Percentiles rank a stretch among this genome's conserved stretches.
Evolutionary conservation across 176 grass and related monocot species (phyloP).

Genomic region (Microstegium vimineum): DNA sequence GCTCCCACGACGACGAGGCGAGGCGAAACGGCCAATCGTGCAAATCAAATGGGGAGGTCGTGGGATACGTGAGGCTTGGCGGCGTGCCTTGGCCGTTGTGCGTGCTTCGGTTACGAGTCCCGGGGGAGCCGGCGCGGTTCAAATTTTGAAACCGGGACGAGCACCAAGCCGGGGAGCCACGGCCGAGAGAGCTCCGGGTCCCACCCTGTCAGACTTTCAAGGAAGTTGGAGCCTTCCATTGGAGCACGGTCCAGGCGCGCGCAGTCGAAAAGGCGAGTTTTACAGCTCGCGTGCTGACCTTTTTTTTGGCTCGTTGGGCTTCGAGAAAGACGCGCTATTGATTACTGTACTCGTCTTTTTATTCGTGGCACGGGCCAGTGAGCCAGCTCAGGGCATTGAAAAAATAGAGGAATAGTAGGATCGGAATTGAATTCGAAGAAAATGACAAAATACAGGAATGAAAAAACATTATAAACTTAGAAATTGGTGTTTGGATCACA

Average conservation of each 20-base stretch:
- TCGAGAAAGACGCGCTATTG: conserved; percentile 21
- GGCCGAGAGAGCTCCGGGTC: not conserved
- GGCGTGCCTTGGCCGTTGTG: conserved; percentile 37
- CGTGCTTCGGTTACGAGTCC: conserved; percentile 8
- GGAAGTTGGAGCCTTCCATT: not conserved
- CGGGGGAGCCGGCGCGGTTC: conserved; percentile 22
- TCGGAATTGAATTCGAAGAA: too few relatives aligned
- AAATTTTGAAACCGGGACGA: conserved; percentile 34
- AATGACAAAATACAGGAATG: too few relatives aligned
- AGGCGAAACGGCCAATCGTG: conserved; percentile 7
- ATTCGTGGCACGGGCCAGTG: not conserved
- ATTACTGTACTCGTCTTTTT: not conserved
- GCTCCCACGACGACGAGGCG: not conserved
- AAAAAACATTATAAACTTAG: too few relatives aligned
- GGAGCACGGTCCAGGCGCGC: not conserved
- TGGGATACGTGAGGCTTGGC: too few relatives aligned
- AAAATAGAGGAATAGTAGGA: too few relatives aligned
- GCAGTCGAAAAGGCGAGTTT: conserved; percentile 16
- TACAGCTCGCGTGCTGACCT: conserved; percentile 10
- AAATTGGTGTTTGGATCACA: too few relatives aligned
- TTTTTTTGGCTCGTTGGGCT: conserved; percentile 21
- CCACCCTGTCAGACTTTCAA: not conserved
- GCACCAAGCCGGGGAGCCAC: not conserved
- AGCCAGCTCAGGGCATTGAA: too few relatives aligned
- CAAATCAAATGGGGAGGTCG: too few relatives aligned